Evolutionary conservation across 352 stramenopile genomes (phyloP).

Genomic region (Peronospora destructor): DNA sequence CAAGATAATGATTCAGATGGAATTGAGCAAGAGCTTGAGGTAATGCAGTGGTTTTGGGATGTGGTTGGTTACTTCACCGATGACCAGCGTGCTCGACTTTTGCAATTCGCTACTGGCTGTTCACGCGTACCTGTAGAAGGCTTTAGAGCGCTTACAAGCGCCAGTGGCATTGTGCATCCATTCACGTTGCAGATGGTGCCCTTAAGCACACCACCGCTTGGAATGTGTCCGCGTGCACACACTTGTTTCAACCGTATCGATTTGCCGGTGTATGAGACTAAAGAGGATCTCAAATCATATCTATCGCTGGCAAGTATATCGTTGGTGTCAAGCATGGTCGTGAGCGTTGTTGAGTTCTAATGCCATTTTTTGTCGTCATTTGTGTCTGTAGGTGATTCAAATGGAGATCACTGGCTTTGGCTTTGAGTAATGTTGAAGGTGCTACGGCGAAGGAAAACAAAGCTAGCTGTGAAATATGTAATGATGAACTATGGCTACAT

Average conservation of each 20-base stretch:
- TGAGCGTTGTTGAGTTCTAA: neutral
- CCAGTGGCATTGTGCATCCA: constrained; percentile 68
- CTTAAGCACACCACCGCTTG: constrained; percentile 36
- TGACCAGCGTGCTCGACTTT: constrained; percentile 91
- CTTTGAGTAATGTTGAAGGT: constrained; percentile 44
- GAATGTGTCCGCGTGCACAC: constrained; percentile 71
- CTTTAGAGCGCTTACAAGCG: constrained; percentile 74
- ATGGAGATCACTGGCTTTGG: constrained; percentile 80
- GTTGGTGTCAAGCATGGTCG: neutral
- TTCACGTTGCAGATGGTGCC: constrained; percentile 76
- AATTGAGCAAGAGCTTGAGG: constrained; percentile 49
- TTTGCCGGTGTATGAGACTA: constrained; percentile 68
- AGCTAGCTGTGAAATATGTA: too few species aligned
- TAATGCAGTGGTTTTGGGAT: constrained; percentile 90
- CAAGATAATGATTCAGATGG: constrained; percentile 41
- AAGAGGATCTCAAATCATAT: constrained; percentile 82
- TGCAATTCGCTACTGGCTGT: constrained; percentile 97
- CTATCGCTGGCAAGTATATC: constrained; percentile 57
- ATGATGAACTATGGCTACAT: too few species aligned
- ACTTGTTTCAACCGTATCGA: constrained; percentile 88
- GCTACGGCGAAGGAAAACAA: constrained; percentile 5
- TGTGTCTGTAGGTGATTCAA: constrained; percentile 61
- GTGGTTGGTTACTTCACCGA: constrained; percentile 77
- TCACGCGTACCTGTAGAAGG: constrained; percentile 89
- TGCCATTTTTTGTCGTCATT: constrained; percentile 21